Evolutionary conservation across 768 basidiomycete species (phyloP), one percentile per base, ranked within the genome.

Genomic region (Rhizopogon vinicolor): DNA sequence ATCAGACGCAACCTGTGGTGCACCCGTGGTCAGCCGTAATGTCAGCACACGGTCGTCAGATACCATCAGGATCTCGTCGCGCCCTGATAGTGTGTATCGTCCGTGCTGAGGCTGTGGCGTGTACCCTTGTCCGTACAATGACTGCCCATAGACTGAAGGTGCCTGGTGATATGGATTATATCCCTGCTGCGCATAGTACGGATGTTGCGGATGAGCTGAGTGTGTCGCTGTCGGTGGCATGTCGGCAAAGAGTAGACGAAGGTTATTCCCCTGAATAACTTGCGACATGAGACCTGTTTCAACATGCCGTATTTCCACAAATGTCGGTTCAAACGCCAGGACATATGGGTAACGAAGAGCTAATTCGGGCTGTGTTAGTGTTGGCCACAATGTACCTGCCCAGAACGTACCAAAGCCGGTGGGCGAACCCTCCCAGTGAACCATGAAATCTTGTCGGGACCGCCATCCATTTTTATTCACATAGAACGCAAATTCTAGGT

Each of bases 291-390:
- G 74, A 10, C 97, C 94, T 2, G 89, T 93, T 65, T 96, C 93
- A 54, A 99, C 93, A 66, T 98, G 91, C 31, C 94, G 86, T 48
- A 99, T 88, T 72, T 99, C 97, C 63, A 98, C 89, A 67, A 99
- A 99, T 1, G 89, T 88, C 5, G 94, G 89, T 67, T 98, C 97
- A 66, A 99, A 95, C 0, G 96, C 97, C 49, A 99, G 77, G 28
- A 98, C 92, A 69, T 93, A 99, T 1, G 97, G 96, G 72, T 94
- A 95, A 65, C 94, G 91, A 12, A 98, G 82, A 2, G 96, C 96
- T 98, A 65, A 50, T 62, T 45, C 52, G 44, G 33, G 28, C 18
- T 31, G 5, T 19, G 25, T 66, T 31, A 45, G 54, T 35, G 43
- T 13, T 25, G 9, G 12, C 41, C 25, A 4, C 40, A 58, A 46